Base-by-base conservation (phyloP, 352 stramenopile genomes). In the Albugo candida region DNA sequence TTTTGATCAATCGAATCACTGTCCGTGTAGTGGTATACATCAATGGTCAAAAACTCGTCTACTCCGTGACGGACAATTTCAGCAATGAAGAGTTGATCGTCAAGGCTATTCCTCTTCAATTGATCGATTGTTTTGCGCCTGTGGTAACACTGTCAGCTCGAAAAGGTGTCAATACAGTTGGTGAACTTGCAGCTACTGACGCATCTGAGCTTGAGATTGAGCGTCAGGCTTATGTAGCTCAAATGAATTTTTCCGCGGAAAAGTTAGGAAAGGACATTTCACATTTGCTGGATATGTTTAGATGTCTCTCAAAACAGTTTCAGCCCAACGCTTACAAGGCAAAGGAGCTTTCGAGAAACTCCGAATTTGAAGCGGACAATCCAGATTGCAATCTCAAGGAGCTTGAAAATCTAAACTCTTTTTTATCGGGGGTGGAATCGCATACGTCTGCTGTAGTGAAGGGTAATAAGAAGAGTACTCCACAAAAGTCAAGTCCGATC, bases 1-100 rank as follows among this genome's bases (percentile, higher is more conserved):
- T 84, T 11, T 62, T 87, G n/a, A 55, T 61, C 16, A 58, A 60
- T 3, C 67, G 72, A 14, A 83, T 88, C 45, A 83, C 72, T 0
- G 54, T 78, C 17, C 71, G 72, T 38, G 65, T 83, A 6, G 55
- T 79, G 13, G 66, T 88, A 13, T 85, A 81, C 49, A 59, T 85
- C 13, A 71, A 85, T 45, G 65, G 69, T 37, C 60, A 63, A 4
- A 72, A 80, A 49, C 61, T 88, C 31, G 74, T 79, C 31, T 63
- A 84, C 35, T 64, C 68, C 17, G 53, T 88, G 17, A 83, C 67
- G 0, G 68, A 85, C 54, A 82, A 83, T 46, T 81, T 83, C 39
- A 31, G 8, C 24, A 67, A 85, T 41, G 60, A 76, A 0, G 62
- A 71, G 8, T 60, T 85, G 1, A 70, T 84, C n/a, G 75, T 81